phyloP scores from a whole-genome alignment of 805 yeast genomes.

The Lachancea quebecensis region DNA sequence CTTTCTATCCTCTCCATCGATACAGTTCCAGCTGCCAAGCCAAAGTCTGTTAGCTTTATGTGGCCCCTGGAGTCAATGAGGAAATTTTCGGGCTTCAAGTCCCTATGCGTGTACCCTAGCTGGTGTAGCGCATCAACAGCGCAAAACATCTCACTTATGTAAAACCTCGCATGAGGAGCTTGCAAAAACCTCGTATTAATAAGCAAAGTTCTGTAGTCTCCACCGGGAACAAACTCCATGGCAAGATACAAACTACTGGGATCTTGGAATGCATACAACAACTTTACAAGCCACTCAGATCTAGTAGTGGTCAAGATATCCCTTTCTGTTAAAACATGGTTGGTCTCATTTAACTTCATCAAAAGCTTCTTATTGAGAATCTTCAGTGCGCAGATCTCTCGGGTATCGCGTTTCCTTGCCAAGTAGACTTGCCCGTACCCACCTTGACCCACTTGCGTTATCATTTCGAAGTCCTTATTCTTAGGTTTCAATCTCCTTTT shows the following conservation, averaged over 20 bases:
- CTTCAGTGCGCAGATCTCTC: slow-evolving; percentile 92
- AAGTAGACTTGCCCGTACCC: slow-evolving; percentile 98
- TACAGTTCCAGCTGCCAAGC: slow-evolving; percentile 93
- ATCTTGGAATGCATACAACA: slow-evolving; percentile 93
- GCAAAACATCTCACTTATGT: slow-evolving; percentile 92
- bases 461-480: slow-evolving; percentile 91
- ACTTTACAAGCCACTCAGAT: slow-evolving; percentile 91
- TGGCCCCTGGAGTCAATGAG: slow-evolving; percentile 86
- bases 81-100: slow-evolving; percentile 91
- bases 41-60: slow-evolving; percentile 91
- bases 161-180: slow-evolving; percentile 93
- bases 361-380: slow-evolving; percentile 81
- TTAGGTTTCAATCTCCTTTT: slow-evolving; percentile 87
- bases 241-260: slow-evolving; percentile 84
- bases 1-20: slow-evolving; percentile 89
- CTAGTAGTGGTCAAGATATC: slow-evolving; percentile 95
- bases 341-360: slow-evolving; percentile 86
- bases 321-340: slow-evolving; percentile 92
- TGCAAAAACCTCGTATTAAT: slow-evolving; percentile 89
- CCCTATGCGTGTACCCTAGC: slow-evolving; percentile 94
- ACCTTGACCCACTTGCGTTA: slow-evolving; percentile 99
- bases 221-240: slow-evolving; percentile 99
- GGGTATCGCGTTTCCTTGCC: slow-evolving; percentile 89
- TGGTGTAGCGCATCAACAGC: slow-evolving; percentile 91
- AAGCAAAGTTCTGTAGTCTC: slow-evolving; percentile 90